Percentiles rank a stretch among this genome's conserved stretches.
Conservation (phyloP, 2,329 filamentous ascomycete genomes). For the Paracorniculantispora psalliotae region DNA sequence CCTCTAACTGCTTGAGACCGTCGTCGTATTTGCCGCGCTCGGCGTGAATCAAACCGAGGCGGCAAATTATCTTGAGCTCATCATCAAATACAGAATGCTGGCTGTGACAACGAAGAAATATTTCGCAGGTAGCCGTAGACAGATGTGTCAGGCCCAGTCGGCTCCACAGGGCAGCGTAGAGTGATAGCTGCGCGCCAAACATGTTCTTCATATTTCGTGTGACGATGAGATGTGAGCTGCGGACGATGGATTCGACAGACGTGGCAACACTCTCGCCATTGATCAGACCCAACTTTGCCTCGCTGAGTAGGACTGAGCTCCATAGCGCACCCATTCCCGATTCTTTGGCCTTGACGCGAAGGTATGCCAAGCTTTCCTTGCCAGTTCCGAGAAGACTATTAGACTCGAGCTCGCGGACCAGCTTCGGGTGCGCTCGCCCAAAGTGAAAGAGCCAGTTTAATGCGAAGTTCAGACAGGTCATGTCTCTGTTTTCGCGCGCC, state of each 20-base stretch:
- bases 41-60: constrained; percentile 56
- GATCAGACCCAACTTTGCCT: constrained; percentile 73
- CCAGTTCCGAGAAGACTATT: constrained; percentile 72
- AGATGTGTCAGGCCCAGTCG: constrained; percentile 60
- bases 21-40: constrained; percentile 66
- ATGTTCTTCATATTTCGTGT: constrained; percentile 68
- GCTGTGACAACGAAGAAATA: constrained; percentile 70
- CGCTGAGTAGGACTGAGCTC: constrained; percentile 77
- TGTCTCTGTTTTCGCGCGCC: constrained; percentile 90
- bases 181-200: constrained; percentile 67
- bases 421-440: constrained; percentile 73
- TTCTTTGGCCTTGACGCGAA: constrained; percentile 82
- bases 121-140: constrained; percentile 59
- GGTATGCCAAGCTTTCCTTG: constrained; percentile 74
- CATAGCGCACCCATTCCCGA: constrained; percentile 79
- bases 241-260: constrained; percentile 73
- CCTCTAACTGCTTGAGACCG: constrained; percentile 43
- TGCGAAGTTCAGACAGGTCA: constrained; percentile 88
- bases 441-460: constrained; percentile 96
- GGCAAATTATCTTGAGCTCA: constrained; percentile 67
- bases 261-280: constrained; percentile 60
- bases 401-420: constrained; percentile 65
- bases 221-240: constrained; percentile 77
- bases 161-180: constrained; percentile 69
- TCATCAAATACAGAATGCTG: constrained; percentile 63